These are phyloP conservation scores for Colletotrichum cordylinicola DNA, from an alignment of 2,329 filamentous ascomycete species.

Conservation along the genomic window DNA sequence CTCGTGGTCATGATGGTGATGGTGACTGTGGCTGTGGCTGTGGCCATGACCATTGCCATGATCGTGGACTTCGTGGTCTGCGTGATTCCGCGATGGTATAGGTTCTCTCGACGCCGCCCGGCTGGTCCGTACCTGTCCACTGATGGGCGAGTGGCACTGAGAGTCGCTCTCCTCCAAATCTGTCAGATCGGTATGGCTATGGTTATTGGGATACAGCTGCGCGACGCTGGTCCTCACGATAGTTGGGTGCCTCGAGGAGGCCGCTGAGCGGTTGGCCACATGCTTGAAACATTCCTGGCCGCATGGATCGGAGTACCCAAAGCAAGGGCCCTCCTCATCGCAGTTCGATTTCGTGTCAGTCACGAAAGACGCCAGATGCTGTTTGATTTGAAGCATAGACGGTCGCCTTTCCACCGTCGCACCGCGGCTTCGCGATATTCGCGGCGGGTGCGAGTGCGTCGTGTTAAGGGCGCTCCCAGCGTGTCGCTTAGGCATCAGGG, in stretches of 20 bases:
- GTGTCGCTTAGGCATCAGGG: slow-evolving; percentile 31
- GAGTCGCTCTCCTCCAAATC: slow-evolving; percentile 33
- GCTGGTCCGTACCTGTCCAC: slow-evolving; percentile 40
- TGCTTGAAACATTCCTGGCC: slow-evolving; percentile 72
- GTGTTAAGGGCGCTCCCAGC: slow-evolving; percentile 29
- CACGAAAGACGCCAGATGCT: slow-evolving; percentile 69
- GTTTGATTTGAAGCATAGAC: slow-evolving; percentile 60
- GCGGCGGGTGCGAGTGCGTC: slow-evolving; percentile 1
- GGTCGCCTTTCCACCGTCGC: slow-evolving; percentile 48
- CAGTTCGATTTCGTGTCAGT: slow-evolving; percentile 69
- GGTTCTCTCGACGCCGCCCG: slow-evolving; percentile 46
- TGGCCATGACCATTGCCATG: slow-evolving; percentile 25
- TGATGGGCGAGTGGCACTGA: slow-evolving; percentile 33
- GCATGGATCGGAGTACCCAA: slow-evolving; percentile 69
- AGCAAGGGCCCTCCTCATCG: slow-evolving; percentile 66
- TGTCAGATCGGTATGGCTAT: slow-evolving; percentile 30
- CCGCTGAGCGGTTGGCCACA: slow-evolving; percentile 43
- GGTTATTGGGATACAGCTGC: slow-evolving; percentile 31
- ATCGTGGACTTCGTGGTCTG: slow-evolving; percentile 27
- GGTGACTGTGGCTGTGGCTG: neutral
- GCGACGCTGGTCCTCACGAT: slow-evolving; percentile 49
- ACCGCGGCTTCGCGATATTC: slow-evolving; percentile 27
- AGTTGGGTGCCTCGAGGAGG: slow-evolving; percentile 38
- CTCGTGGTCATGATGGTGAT: slow-evolving; percentile 16
- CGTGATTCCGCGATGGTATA: slow-evolving; percentile 25